These are phyloP conservation scores for slime mould (Dictyostelium discoideum) DNA, from an alignment of 78 protist genomes.

Conservation along the genomic window DNA sequence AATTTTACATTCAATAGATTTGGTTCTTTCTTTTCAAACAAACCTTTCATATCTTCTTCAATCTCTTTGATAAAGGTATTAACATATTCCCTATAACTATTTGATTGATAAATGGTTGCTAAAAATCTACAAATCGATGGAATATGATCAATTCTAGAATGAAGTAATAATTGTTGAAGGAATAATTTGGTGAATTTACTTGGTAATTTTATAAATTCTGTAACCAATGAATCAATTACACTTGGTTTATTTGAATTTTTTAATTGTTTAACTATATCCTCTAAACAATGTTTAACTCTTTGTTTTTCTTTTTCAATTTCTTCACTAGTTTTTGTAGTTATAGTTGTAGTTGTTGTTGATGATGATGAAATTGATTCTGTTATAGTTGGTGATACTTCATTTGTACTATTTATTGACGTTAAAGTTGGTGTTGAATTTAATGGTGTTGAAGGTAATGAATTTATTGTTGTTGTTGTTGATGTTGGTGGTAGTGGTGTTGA, in stretches of 20 bases:
- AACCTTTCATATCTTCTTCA: conserved; percentile 61
- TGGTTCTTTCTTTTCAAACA: conserved; percentile 64
- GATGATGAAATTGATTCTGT: not conserved
- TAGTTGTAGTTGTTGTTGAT: not conserved
- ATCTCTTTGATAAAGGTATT: conserved; percentile 2
- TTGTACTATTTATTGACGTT: not conserved
- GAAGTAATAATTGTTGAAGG: not conserved
- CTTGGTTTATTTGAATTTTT: conserved; percentile 5
- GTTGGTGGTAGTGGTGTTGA: not conserved
- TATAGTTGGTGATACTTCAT: not conserved
- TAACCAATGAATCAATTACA: not conserved
- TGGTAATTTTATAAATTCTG: conserved; percentile 29
- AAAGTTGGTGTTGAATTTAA: conserved; percentile 12
- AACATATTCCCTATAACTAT: conserved; percentile 32
- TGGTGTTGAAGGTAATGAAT: not conserved
- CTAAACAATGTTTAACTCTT: conserved; percentile 9
- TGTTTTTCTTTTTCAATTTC: conserved; percentile 8
- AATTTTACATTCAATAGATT: conserved; percentile 16
- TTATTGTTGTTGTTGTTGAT: not conserved
- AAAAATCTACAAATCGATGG: conserved; percentile 51
- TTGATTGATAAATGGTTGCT: conserved; percentile 42
- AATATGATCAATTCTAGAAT: conserved; percentile 50
- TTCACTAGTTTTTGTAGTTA: not conserved
- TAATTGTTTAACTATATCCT: conserved; percentile 38
- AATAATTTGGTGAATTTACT: not conserved